These are phyloP conservation scores for Moricandia moricandioides DNA, from an alignment of 345 rosid genomes.

Conservation along the genomic window DNA sequence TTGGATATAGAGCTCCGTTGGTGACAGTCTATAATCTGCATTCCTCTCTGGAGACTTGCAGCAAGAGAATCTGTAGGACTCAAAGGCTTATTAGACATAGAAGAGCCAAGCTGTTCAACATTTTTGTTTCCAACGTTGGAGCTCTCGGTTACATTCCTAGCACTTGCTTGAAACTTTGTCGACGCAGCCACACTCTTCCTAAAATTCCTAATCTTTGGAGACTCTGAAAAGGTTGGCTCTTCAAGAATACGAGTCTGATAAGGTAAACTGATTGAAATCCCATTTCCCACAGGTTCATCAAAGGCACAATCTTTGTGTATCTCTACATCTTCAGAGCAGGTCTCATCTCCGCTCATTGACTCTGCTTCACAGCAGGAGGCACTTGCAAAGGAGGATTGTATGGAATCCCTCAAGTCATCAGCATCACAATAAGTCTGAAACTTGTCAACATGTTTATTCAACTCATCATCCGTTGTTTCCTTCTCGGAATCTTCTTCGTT, in stretches of 20 bases:
- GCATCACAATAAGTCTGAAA: conserved; percentile 45
- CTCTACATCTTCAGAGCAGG: conserved; percentile 49
- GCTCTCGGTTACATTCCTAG: conserved; percentile 45
- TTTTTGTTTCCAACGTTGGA: neutral
- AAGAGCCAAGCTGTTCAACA: too few species aligned
- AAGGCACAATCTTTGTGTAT: conserved; percentile 22
- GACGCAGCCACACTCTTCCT: conserved; percentile 57
- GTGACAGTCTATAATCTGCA: conserved; percentile 69
- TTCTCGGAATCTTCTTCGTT: conserved; percentile 42
- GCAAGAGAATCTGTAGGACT: conserved; percentile 78
- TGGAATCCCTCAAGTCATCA: conserved; percentile 35
- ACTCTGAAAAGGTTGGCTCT: conserved; percentile 67
- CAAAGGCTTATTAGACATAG: conserved; percentile 32
- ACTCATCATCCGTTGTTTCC: conserved; percentile 53
- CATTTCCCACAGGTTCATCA: conserved; percentile 25
- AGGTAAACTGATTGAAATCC: conserved; percentile 42
- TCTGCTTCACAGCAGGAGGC: conserved; percentile 65
- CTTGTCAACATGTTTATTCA: conserved; percentile 58
- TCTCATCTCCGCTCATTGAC: conserved; percentile 56
- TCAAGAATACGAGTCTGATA: conserved; percentile 53
- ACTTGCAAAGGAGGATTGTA: conserved; percentile 53
- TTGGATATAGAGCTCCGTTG: conserved; percentile 56
- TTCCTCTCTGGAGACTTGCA: conserved; percentile 84
- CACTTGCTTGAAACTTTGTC: conserved; percentile 50
- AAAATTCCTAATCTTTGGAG: conserved; percentile 70